Conservation (phyloP, 2,329 filamentous ascomycete genomes). For the Fusarium sp. region DNA sequence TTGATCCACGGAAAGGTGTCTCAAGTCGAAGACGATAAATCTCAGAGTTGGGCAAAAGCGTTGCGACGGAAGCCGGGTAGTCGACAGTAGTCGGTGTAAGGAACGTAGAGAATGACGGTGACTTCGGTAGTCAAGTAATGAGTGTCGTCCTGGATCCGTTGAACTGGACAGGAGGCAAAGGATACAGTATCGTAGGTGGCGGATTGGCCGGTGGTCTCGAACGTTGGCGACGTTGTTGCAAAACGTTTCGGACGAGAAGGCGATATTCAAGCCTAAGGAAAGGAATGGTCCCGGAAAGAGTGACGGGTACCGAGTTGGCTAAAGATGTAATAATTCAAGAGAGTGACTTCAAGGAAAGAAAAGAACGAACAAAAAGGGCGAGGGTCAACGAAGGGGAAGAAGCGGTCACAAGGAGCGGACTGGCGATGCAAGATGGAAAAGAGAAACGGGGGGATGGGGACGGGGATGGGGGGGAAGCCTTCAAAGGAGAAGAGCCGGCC, state of each 20-base stretch:
- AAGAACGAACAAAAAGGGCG: constrained; percentile 59
- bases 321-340: constrained; percentile 57
- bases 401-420: constrained; percentile 57
- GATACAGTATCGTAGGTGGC: constrained; percentile 40
- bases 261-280: constrained; percentile 56
- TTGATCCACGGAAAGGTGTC: constrained; percentile 33
- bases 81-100: constrained; percentile 37
- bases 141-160: constrained; percentile 53
- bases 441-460: constrained; percentile 55
- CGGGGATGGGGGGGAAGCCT: constrained; percentile 57
- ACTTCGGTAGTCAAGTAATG: constrained; percentile 45
- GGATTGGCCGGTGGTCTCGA: constrained; percentile 40
- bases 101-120: constrained; percentile 42
- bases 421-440: constrained; percentile 54
- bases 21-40: constrained; percentile 26
- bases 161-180: constrained; percentile 34
- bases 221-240: constrained; percentile 36
- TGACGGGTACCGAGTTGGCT: constrained; percentile 64
- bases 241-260: constrained; percentile 35
- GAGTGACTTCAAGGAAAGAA: constrained; percentile 68
- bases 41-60: constrained; percentile 27
- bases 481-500: constrained; percentile 49
- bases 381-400: constrained; percentile 57
- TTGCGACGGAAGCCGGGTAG: constrained; percentile 18
- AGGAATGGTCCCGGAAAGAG: constrained; percentile 67